Evolutionary conservation across 2,329 filamentous ascomycete genomes (phyloP), one percentile per base, ranked within the genome.

Genomic region (Sporothrix variecibatus): DNA sequence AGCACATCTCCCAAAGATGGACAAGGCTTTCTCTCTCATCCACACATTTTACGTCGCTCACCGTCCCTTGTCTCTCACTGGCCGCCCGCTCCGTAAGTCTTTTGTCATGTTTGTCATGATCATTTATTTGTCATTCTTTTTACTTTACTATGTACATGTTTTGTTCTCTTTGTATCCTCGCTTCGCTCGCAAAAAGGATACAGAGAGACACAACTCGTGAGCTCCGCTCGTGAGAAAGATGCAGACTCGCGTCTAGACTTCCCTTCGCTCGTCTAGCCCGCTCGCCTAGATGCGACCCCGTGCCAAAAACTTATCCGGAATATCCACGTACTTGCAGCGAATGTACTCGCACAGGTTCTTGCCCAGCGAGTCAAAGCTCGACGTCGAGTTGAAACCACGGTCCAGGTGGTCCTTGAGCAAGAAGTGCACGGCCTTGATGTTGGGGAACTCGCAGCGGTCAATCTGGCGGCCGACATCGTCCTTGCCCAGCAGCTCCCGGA

Each of bases 371-470:
- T 74, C 74, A 40, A 72, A 46, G n/a, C 64, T 69, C 34, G 65
- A 73, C 0, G 70, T 75, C 26, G 75, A 75, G 65, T 76, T 75
- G 72, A 75, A 76, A 46, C 75, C 75, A 11, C 75, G 75, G 77
- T 83, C 87, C 72, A 84, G 80, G 5, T 76, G 76, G 72, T 77
- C 76, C 72, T 76, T 75, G 38, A 77, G 60, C 49, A 77, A 34
- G 31, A 77, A 77, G 65, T 77, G 75, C 51, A 77, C 75, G 15
- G 75, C 73, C 51, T 79, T 77, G 31, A 85, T 79, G 58, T 83
- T 81, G 5, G 84, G 82, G 26, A 87, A 78, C 78, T 87, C 85
- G 43, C 85, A 85, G 0, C 85, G 80, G 67, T 86, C 85, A 49
- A 87, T 81, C 23, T 79, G 78, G 71, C 81, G 78, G 0, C 78